Evolutionary conservation across 2,329 filamentous ascomycete genomes (phyloP).

Genomic region (Colletotrichum ledebouriae): DNA sequence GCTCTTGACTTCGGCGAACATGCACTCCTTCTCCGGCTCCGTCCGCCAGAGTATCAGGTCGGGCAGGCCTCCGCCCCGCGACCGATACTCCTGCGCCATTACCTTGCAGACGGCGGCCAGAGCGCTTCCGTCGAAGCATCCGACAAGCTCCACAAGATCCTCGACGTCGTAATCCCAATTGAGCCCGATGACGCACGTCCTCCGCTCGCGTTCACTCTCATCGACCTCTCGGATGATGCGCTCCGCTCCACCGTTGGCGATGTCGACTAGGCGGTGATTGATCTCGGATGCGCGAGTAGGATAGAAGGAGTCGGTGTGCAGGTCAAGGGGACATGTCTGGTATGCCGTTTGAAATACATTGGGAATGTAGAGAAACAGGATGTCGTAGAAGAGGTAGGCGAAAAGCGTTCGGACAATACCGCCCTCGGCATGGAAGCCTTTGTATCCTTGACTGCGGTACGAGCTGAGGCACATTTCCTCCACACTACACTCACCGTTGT

Average conservation of each 20-base stretch:
- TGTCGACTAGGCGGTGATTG: conserved; percentile 86
- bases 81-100: conserved; percentile 93
- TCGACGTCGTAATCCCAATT: conserved; percentile 88
- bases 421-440: conserved; percentile 94
- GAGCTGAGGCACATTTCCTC: conserved; percentile 94
- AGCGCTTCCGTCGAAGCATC: conserved; percentile 83
- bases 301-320: conserved; percentile 95
- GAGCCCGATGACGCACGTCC: conserved; percentile 90
- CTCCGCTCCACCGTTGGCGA: conserved; percentile 84
- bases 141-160: conserved; percentile 83
- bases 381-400: conserved; percentile 91
- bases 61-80: conserved; percentile 88
- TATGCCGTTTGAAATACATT: conserved; percentile 98
- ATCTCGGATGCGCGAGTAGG: conserved; percentile 88
- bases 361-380: conserved; percentile 92
- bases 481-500: conserved; percentile 82
- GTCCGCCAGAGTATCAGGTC: conserved; percentile 90
- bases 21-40: conserved; percentile 63
- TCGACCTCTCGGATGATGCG: conserved; percentile 77
- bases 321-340: conserved; percentile 92
- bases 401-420: conserved; percentile 93
- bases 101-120: conserved; percentile 91
- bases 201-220: conserved; percentile 73
- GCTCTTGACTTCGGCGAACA: conserved; percentile 86
- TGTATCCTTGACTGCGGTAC: conserved; percentile 88